Evolutionary conservation across 2,329 filamentous ascomycete genomes (phyloP).

Genomic region (Apiospora marii): DNA sequence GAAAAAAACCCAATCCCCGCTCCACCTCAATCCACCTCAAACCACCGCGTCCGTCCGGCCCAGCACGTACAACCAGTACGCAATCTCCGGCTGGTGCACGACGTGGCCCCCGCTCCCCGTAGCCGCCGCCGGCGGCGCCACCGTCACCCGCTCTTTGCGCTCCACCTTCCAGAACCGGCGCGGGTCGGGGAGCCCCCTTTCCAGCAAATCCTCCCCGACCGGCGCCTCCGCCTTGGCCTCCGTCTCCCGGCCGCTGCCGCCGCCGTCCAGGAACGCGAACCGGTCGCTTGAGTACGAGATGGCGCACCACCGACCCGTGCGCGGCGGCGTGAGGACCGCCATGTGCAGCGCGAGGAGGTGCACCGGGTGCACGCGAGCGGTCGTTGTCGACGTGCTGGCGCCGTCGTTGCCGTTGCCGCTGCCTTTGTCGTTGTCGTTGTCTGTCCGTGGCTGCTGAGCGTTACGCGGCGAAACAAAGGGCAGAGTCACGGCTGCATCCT

Average conservation of each 20-base stretch:
- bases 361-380: background rate
- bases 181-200: slow-evolving; percentile 21
- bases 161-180: slow-evolving; percentile 23
- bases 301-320: slow-evolving; percentile 20
- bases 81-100: slow-evolving; percentile 22
- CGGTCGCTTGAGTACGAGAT: slow-evolving; percentile 25
- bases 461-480: background rate
- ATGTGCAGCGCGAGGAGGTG: slow-evolving; percentile 24
- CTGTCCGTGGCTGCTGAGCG: background rate
- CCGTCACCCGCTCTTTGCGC: slow-evolving; percentile 13
- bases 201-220: background rate
- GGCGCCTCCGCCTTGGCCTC: no score
- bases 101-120: background rate
- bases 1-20: background rate
- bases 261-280: slow-evolving; percentile 14
- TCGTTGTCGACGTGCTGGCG: background rate
- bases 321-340: slow-evolving; percentile 19
- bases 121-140: background rate
- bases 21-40: background rate
- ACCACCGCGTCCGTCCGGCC: background rate
- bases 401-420: background rate
- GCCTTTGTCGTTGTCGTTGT: background rate
- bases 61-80: slow-evolving; percentile 25
- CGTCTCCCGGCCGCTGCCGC: background rate
- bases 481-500: slow-evolving; percentile 1